A percentile compares a stretch with the other conserved stretches of the same genome.
Conservation (phyloP, 2,329 filamentous ascomycete genomes). For the Penicillium sp. region DNA sequence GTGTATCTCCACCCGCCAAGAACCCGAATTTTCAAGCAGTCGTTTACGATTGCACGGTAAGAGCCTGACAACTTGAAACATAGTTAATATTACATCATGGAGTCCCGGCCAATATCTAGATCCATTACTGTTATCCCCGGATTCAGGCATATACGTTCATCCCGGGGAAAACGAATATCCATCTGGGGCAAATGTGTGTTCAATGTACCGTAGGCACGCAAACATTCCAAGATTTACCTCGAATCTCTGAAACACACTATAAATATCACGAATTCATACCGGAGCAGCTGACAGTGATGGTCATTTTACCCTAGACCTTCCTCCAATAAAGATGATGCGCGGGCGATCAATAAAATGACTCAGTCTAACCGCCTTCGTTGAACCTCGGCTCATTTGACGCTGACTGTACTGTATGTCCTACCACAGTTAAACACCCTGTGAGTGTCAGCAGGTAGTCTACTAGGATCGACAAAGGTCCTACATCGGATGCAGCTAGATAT, state of each 20-base stretch:
- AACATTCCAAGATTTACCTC: not conserved
- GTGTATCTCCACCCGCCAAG: conserved; percentile 16
- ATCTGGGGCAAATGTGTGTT: not conserved
- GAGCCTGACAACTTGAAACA: not conserved
- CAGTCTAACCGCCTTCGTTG: conserved; percentile 17
- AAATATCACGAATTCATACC: conserved; percentile 17
- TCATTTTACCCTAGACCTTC: not conserved
- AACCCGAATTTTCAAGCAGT: not conserved
- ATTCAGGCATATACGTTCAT: not conserved
- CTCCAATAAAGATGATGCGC: conserved; percentile 8
- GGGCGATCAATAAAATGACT: conserved; percentile 14
- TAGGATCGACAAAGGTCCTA: not conserved
- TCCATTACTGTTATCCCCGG: not conserved
- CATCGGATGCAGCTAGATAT: not conserved
- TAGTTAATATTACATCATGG: not conserved
- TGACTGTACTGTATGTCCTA: conserved; percentile 2
- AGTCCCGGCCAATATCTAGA: not conserved
- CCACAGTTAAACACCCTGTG: not conserved
- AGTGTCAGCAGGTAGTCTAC: not conserved
- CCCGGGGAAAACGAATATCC: conserved; percentile 4
- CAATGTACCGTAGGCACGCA: not conserved
- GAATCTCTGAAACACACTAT: not conserved
- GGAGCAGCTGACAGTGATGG: conserved; percentile 7
- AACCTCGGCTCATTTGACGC: conserved; percentile 23
- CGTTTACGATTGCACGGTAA: not conserved